A percentile compares a stretch with the other conserved stretches of the same genome.
Evolutionary conservation across 2,329 filamentous ascomycete species (phyloP).

Genomic region (Catunica adiposa): DNA sequence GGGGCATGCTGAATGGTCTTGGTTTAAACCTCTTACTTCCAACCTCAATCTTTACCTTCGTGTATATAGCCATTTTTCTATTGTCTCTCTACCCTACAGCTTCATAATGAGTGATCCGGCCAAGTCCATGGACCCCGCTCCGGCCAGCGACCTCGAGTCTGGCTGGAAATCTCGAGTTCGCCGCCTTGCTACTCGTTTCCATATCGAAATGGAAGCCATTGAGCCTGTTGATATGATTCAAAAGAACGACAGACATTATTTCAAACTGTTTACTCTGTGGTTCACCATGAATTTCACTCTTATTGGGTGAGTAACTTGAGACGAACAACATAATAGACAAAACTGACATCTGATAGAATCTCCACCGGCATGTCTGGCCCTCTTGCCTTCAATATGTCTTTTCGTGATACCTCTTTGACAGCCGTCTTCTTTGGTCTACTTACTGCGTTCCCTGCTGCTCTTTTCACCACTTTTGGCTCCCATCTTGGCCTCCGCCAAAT

Average conservation of each 20-base stretch:
- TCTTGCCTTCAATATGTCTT: conserved; percentile 25
- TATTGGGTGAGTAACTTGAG: conserved; percentile 18
- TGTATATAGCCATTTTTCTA: too few relatives aligned
- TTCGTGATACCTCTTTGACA: conserved; percentile 27
- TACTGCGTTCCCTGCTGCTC: conserved; percentile 25
- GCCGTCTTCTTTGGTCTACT: conserved; percentile 31
- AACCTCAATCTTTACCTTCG: too few relatives aligned
- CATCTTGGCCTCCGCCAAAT: conserved; percentile 32
- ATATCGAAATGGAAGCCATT: conserved; percentile 19
- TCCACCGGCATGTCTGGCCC: conserved; percentile 30
- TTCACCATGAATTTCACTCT: conserved; percentile 21
- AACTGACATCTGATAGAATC: conserved; percentile 17
- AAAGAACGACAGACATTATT: conserved; percentile 20
- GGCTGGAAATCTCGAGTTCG: neutral
- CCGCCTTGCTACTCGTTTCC: neutral
- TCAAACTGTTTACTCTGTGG: conserved; percentile 21
- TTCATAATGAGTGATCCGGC: too few relatives aligned
- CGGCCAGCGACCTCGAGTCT: neutral
- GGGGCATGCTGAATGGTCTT: too few relatives aligned
- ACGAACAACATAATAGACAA: neutral
- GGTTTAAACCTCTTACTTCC: too few relatives aligned
- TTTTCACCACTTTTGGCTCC: conserved; percentile 27
- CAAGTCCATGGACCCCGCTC: neutral
- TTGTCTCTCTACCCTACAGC: too few relatives aligned
- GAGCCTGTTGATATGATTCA: conserved; percentile 20